Base-by-base conservation (phyloP, 306 rosid species). In the Cucurbita maxima region DNA sequence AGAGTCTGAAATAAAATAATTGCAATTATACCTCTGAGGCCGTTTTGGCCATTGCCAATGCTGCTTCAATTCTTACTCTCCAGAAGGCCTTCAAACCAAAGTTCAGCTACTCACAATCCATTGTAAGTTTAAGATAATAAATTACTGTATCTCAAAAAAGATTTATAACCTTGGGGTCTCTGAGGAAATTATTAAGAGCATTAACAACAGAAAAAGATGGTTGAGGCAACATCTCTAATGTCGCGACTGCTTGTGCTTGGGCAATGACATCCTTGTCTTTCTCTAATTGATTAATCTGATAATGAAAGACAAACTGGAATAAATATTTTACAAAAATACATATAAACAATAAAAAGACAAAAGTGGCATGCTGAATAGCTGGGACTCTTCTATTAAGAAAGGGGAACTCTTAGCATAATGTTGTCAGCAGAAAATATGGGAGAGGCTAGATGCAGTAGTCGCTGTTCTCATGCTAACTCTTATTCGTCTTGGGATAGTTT, bases 191-290 rank as follows among this genome's bases (percentile, higher is more conserved):
- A 84, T 91, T 89, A 38, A 94, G 72, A 74, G 96, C 97, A 77
- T 87, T 91, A 68, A 94, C 89, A 79, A 85, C 84, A 72, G 97
- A 85, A 90, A 90, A 94, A 36, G 98, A 81, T 62, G 86, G 83
- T 82, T 91, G 90, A 8, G 96, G 89, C 34, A 90, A 81, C 66
- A 96, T 82, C 86, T 89, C 91, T 38, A 94, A 81, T 59, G 85
- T 89, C 67, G 89, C 85, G 75, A 91, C 91, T 66, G 97, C 97
- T 82, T 94, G 99, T 5, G 91, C 91, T 84, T 94, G 97, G 76
- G 99, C 96, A 79, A 89, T 78, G 79, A 94, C 99, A 85, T 94
- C 97, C 82, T 84, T 91, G 81, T 94, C 99, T 87, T 91, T 94
- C 90, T 91, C 99, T 75, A 94, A 82, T 82, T 90, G 99, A 80